Conservation (phyloP, 106 monocot species). For the Phalaenopsis equestris region DNA sequence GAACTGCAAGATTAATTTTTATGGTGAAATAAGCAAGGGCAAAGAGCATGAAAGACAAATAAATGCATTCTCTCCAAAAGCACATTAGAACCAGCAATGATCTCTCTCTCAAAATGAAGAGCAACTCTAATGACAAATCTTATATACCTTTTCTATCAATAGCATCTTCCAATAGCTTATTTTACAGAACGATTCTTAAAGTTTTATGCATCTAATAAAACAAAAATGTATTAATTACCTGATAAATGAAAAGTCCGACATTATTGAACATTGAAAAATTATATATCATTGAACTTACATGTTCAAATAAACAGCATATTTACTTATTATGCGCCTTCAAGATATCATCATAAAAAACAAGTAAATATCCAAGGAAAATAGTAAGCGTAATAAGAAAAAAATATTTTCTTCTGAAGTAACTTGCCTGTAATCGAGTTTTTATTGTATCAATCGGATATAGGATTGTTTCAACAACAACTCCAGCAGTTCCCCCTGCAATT, state of each 20-base stretch:
- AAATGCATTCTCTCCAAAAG: background rate
- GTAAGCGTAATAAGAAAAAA: background rate
- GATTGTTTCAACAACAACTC: conserved; percentile 87
- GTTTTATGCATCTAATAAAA: too few species aligned
- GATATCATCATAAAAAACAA: background rate
- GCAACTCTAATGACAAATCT: too few species aligned
- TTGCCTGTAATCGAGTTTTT: conserved; percentile 95
- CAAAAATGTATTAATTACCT: too few species aligned
- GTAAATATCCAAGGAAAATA: background rate
- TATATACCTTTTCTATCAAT: too few species aligned
- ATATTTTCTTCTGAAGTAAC: background rate
- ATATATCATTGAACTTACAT: background rate
- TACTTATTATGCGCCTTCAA: background rate
- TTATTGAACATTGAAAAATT: too few species aligned
- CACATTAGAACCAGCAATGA: background rate
- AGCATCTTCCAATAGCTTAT: too few species aligned
- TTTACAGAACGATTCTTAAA: too few species aligned
- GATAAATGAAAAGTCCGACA: too few species aligned
- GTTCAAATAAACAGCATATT: background rate
- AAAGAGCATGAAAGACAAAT: background rate
- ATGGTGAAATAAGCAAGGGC: too few species aligned
- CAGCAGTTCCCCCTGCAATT: conserved; percentile 88
- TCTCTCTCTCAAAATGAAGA: background rate
- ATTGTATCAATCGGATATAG: conserved; percentile 97
- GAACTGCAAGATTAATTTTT: too few species aligned